These are phyloP conservation scores for Juncus inflexus DNA, from an alignment of 176 grass and related monocot species.

Conservation along the genomic window DNA sequence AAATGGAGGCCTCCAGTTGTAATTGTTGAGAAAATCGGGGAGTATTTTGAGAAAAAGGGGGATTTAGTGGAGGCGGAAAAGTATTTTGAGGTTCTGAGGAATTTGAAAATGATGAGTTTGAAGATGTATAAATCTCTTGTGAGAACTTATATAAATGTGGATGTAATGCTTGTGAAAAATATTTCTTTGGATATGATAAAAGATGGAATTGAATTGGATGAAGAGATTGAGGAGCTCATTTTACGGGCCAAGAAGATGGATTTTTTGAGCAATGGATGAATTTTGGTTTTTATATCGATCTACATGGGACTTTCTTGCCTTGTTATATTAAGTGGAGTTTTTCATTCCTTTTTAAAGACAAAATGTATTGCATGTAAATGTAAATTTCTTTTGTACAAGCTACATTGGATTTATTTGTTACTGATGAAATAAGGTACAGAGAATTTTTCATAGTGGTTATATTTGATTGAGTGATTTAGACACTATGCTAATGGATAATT, in stretches of 20 bases:
- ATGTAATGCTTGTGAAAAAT: slow-evolving; percentile 27
- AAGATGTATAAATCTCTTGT: slow-evolving; percentile 65
- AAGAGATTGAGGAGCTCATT: slow-evolving; percentile 48
- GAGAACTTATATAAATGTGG: slow-evolving; percentile 56
- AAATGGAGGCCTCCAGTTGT: slow-evolving; percentile 51
- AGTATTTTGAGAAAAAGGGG: slow-evolving; percentile 61
- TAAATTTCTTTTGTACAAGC: no score
- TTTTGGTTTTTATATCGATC: background rate
- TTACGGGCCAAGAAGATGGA: slow-evolving; percentile 34
- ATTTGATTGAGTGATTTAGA: no score
- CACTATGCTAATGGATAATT: no score
- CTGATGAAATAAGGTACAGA: no score
- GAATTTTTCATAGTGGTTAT: no score
- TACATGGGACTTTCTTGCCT: no score
- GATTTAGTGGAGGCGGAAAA: slow-evolving; percentile 25
- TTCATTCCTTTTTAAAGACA: no score
- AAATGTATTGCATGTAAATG: no score
- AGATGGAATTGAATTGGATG: slow-evolving; percentile 60
- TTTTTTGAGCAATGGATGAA: slow-evolving; percentile 23
- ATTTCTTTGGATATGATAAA: slow-evolving; percentile 48
- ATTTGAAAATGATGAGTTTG: slow-evolving; percentile 52
- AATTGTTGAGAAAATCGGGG: slow-evolving; percentile 46
- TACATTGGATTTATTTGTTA: no score
- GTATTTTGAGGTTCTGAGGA: slow-evolving; percentile 50
- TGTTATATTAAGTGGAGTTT: no score